These are phyloP conservation scores for Aciculosporium take DNA, from an alignment of 2,329 filamentous ascomycete species.

Conservation along the genomic window DNA sequence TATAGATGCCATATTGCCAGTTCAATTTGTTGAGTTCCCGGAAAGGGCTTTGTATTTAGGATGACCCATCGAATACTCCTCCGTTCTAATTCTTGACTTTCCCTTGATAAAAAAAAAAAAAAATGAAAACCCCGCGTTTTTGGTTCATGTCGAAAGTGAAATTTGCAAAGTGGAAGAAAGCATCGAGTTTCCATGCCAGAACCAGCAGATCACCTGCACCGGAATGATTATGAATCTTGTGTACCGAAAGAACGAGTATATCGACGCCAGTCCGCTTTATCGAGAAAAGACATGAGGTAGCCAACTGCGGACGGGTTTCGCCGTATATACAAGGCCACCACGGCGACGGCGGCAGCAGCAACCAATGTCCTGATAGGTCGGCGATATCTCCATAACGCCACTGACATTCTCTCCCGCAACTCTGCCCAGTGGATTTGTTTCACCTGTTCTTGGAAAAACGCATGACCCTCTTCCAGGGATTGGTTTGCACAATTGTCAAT, in stretches of 20 bases:
- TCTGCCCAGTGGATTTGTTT: constrained; percentile 57
- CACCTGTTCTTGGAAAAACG: constrained; percentile 56
- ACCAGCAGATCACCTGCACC: background rate
- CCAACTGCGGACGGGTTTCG: constrained; percentile 25
- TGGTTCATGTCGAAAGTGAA: background rate
- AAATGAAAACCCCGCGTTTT: background rate
- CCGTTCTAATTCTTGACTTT: background rate
- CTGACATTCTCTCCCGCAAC: constrained; percentile 15
- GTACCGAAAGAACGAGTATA: background rate
- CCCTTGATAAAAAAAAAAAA: background rate
- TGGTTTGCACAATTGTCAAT: constrained; percentile 35
- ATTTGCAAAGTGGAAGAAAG: background rate
- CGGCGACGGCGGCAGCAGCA: constrained; percentile 51
- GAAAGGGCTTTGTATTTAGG: background rate
- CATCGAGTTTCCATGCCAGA: background rate
- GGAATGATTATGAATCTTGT: background rate
- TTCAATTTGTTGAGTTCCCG: background rate
- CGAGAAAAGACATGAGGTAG: constrained; percentile 15
- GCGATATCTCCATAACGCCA: constrained; percentile 47
- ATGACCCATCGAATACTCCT: background rate
- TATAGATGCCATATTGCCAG: background rate
- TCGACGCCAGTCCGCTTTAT: constrained; percentile 1
- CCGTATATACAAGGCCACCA: constrained; percentile 54
- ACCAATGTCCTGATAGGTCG: constrained; percentile 47
- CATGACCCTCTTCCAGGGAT: constrained; percentile 49